These are phyloP conservation scores for Suillus spraguei DNA, from an alignment of 768 basidiomycete species.

Conservation along the genomic window DNA sequence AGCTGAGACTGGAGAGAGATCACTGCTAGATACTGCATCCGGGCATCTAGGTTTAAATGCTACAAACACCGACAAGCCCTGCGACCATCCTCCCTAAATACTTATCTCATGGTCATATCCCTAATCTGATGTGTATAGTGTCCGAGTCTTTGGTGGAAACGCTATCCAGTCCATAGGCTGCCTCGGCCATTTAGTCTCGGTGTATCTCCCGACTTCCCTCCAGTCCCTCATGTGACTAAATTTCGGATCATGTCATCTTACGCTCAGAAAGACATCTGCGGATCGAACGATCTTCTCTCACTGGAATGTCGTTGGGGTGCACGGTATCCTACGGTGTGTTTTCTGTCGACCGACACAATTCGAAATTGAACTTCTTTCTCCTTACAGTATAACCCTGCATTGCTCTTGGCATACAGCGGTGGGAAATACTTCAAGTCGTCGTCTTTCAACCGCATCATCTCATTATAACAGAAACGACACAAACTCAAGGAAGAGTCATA, in stretches of 20 bases:
- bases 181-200: too few relatives aligned
- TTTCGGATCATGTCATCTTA: neutral
- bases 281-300: conserved; percentile 13
- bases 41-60: neutral
- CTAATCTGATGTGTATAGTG: neutral
- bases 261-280: conserved; percentile 1
- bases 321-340: conserved; percentile 12
- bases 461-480: too few relatives aligned
- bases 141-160: neutral
- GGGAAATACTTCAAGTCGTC: neutral
- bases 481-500: too few relatives aligned
- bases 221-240: neutral
- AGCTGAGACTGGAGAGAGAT: too few relatives aligned
- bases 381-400: neutral
- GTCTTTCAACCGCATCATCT: neutral
- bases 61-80: neutral
- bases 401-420: too few relatives aligned
- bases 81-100: neutral
- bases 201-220: neutral
- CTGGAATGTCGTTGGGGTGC: conserved; percentile 11
- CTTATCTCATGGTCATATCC: neutral
- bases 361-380: conserved; percentile 1
- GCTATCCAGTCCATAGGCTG: neutral
- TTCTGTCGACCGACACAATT: neutral
- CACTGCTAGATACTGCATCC: neutral